A percentile compares a stretch with the other conserved stretches of the same genome.
phyloP scores from a whole-genome alignment of 2,329 filamentous ascomycete genomes.

The Fusarium tupiense region DNA sequence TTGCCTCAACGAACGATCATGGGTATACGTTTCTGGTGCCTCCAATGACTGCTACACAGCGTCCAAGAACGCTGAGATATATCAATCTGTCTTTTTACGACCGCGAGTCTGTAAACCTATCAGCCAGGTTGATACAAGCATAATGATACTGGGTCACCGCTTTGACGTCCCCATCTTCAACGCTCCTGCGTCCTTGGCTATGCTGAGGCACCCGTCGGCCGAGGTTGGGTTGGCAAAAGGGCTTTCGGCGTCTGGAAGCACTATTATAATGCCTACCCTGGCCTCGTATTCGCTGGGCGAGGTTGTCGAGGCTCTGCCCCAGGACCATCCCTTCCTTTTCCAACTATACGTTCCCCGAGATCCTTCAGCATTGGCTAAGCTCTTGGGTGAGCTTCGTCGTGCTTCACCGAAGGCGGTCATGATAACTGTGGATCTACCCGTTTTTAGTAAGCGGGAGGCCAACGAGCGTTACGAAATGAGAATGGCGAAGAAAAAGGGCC shows the following conservation, averaged over 20 bases:
- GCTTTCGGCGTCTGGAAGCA: background rate
- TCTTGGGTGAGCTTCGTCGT: background rate
- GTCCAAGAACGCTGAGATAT: background rate
- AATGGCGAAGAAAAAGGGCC: background rate
- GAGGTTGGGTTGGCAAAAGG: background rate
- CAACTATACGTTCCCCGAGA: background rate
- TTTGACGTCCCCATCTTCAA: background rate
- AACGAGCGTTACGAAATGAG: background rate
- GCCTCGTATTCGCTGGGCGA: background rate
- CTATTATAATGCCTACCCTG: background rate
- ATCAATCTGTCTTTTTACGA: background rate
- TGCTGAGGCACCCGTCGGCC: background rate
- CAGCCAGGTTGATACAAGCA: background rate
- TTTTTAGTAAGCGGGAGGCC: background rate
- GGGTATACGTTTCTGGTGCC: background rate
- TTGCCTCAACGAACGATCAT: background rate
- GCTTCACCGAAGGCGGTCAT: background rate
- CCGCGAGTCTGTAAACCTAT: background rate
- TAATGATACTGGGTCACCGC: background rate
- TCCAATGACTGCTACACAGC: background rate
- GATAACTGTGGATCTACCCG: background rate
- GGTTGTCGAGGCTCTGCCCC: background rate
- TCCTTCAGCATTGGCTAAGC: rapidly evolving
- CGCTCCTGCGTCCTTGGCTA: background rate
- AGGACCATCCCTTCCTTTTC: background rate